Evolutionary conservation across 164 flowering plant genomes (phyloP).

Genomic region (Kalanchoe fedtschenkoi): DNA sequence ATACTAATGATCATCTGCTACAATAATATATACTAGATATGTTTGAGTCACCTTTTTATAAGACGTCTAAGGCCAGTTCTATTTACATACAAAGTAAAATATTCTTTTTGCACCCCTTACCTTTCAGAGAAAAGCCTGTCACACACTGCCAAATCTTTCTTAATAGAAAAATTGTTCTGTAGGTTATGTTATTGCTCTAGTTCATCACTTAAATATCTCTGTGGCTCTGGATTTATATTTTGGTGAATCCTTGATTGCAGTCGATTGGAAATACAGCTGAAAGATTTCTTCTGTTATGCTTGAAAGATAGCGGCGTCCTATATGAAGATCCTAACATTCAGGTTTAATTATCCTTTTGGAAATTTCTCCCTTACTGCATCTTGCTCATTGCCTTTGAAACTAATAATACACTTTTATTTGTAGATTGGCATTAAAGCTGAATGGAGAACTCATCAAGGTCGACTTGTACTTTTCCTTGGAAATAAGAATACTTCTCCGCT

Average conservation of each 20-base stretch:
- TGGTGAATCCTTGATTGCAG: constrained; percentile 32
- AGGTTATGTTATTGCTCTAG: neutral
- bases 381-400: neutral
- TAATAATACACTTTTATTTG: neutral
- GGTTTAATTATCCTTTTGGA: constrained; percentile 25
- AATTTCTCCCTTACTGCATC: neutral
- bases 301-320: constrained; percentile 93
- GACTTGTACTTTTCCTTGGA: constrained; percentile 92
- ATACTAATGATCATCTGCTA: too few species aligned
- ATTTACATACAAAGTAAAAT: neutral
- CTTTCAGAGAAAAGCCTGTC: too few species aligned
- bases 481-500: constrained; percentile 87
- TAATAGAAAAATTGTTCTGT: too few species aligned
- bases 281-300: constrained; percentile 73
- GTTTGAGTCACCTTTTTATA: too few species aligned
- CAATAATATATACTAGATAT: neutral
- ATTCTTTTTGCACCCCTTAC: neutral
- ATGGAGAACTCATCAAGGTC: constrained; percentile 88
- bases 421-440: constrained; percentile 98
- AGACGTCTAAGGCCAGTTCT: neutral
- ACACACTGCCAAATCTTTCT: too few species aligned
- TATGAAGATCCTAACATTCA: constrained; percentile 92
- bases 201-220: neutral
- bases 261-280: constrained; percentile 86
- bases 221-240: neutral